Evolutionary conservation across 2,329 filamentous ascomycete genomes (phyloP).

Genomic region (Graphilbum sp.): DNA sequence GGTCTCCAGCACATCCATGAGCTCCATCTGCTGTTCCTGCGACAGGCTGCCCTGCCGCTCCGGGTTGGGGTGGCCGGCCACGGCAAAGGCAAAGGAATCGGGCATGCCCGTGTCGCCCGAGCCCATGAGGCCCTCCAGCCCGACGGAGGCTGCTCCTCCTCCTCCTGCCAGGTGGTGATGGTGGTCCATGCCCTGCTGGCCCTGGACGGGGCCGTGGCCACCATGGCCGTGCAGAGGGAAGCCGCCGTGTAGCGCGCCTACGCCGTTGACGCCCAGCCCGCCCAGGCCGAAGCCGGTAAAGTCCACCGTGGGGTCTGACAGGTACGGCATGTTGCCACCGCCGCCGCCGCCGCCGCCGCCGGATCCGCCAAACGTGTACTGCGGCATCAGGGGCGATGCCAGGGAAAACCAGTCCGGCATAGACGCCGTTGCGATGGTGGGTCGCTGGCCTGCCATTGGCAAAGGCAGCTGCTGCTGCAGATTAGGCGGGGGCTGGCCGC

Average conservation of each 20-base stretch:
- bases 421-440: constrained; percentile 10
- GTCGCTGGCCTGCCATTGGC: not conserved
- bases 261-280: constrained; percentile 4
- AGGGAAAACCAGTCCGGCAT: constrained; percentile 34
- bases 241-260: constrained; percentile 1
- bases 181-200: too few relatives aligned
- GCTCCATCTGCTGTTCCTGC: constrained; percentile 65
- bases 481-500: too few relatives aligned
- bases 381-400: constrained; percentile 34
- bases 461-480: not conserved
- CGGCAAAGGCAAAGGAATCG: constrained; percentile 5
- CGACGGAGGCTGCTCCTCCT: constrained; percentile 3
- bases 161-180: not conserved
- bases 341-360: constrained; percentile 19
- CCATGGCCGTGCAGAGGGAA: not conserved
- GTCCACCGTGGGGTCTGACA: constrained; percentile 9
- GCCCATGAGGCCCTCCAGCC: constrained; percentile 11
- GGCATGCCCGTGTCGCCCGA: constrained; percentile 9
- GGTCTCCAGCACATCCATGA: constrained; percentile 66
- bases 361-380: constrained; percentile 26
- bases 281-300: constrained; percentile 12
- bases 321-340: constrained; percentile 16
- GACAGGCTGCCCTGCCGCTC: constrained; percentile 54
- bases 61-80: constrained; percentile 9
- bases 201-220: not conserved